phyloP scores from a whole-genome alignment of 495 filamentous ascomycete genomes.

The Tricharina praecox region DNA sequence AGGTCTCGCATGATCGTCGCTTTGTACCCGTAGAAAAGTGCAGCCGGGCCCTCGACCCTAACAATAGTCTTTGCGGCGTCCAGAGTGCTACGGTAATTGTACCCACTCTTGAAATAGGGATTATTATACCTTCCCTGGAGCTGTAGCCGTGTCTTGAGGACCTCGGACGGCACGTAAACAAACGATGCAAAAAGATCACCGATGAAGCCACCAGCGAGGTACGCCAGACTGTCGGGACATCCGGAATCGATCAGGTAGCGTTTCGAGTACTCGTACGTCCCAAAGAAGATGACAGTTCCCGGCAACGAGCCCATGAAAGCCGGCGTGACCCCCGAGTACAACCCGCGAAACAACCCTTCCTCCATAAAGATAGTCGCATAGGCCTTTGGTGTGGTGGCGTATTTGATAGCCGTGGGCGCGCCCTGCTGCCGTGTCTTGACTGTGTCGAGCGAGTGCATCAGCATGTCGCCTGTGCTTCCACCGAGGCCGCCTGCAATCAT shows the following conservation, averaged over 20 bases:
- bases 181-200: constrained; percentile 83
- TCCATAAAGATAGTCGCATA: constrained; percentile 86
- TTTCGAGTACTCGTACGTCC: constrained; percentile 90
- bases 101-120: constrained; percentile 76
- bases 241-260: constrained; percentile 69
- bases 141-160: constrained; percentile 86
- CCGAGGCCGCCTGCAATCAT: constrained; percentile 90
- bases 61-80: constrained; percentile 76
- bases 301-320: constrained; percentile 85
- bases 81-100: constrained; percentile 69
- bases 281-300: constrained; percentile 89
- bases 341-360: constrained; percentile 68
- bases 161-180: constrained; percentile 90
- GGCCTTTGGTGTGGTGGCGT: constrained; percentile 70
- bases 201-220: constrained; percentile 74
- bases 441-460: constrained; percentile 98
- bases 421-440: constrained; percentile 99
- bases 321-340: constrained; percentile 86
- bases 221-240: constrained; percentile 59
- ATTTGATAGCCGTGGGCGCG: constrained; percentile 81
- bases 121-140: constrained; percentile 92
- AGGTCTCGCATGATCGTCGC: constrained; percentile 88
- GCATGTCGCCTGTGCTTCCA: constrained; percentile 82
- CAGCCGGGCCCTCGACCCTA: constrained; percentile 58
- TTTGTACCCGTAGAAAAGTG: constrained; percentile 87